phyloP scores from a whole-genome alignment of 225 moss, liverwort and hornwort species.

The Sphagnum contortum region DNA sequence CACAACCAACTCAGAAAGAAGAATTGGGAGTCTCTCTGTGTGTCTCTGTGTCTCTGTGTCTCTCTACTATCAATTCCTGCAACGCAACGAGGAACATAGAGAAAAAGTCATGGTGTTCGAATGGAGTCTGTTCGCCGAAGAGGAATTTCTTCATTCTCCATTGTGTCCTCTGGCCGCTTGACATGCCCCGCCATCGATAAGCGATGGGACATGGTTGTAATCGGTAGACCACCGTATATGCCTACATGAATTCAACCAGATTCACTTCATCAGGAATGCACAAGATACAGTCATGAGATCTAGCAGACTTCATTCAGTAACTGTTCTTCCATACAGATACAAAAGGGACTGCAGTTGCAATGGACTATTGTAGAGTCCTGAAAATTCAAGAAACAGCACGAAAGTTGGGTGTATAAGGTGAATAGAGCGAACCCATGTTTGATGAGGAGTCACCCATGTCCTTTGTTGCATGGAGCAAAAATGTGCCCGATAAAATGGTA shows the following conservation, averaged over 20 bases:
- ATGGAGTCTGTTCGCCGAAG: slow-evolving; percentile 65
- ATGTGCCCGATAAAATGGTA: slow-evolving; percentile 85
- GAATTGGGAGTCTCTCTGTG: too few species aligned
- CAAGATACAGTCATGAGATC: too few species aligned
- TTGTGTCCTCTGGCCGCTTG: slow-evolving; percentile 62
- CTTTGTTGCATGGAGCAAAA: slow-evolving; percentile 95
- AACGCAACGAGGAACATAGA: too few species aligned
- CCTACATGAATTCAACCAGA: slow-evolving; percentile 18
- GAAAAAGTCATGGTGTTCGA: slow-evolving; percentile 44
- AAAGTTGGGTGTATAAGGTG: slow-evolving; percentile 11
- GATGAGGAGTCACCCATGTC: slow-evolving; percentile 55
- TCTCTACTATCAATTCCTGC: too few species aligned
- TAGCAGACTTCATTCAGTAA: too few species aligned
- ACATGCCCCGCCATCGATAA: slow-evolving; percentile 54
- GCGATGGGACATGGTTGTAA: slow-evolving; percentile 45
- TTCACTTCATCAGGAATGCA: too few species aligned
- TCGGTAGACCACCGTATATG: slow-evolving; percentile 41
- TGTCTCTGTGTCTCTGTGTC: too few species aligned
- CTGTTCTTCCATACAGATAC: neutral
- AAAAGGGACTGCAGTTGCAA: neutral
- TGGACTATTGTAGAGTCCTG: too few species aligned
- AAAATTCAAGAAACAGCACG: slow-evolving; percentile 6
- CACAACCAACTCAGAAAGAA: too few species aligned
- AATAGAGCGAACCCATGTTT: slow-evolving; percentile 51
- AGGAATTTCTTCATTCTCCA: slow-evolving; percentile 71